A percentile compares a stretch with the other conserved stretches of the same genome.
Conservation (phyloP, 352 stramenopile genomes). For the Phytophthora sp. region DNA sequence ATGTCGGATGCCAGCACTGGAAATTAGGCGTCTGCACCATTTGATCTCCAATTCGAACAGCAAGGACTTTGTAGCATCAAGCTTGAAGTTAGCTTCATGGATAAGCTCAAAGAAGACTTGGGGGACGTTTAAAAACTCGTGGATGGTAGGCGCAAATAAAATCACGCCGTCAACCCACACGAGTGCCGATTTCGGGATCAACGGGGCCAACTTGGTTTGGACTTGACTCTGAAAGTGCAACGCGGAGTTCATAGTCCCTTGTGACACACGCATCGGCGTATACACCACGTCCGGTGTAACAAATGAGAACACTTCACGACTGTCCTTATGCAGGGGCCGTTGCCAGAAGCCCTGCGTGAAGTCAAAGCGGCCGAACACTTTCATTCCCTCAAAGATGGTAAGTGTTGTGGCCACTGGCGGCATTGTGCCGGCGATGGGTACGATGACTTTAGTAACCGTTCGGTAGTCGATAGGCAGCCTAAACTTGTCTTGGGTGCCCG, state of each 20-base stretch:
- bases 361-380: slow-evolving; percentile 19
- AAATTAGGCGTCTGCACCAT: slow-evolving; percentile 34
- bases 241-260: slow-evolving; percentile 4
- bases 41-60: slow-evolving; percentile 16
- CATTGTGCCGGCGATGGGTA: slow-evolving; percentile 5
- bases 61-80: slow-evolving; percentile 14
- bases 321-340: slow-evolving; percentile 14
- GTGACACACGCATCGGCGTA: slow-evolving; percentile 6
- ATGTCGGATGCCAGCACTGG: slow-evolving; percentile 14
- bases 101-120: slow-evolving; percentile 26
- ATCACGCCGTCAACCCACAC: slow-evolving; percentile 33
- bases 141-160: slow-evolving; percentile 5
- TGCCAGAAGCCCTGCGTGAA: slow-evolving; percentile 38
- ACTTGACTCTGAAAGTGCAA: slow-evolving; percentile 13
- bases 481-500: background rate
- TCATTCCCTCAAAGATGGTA: slow-evolving; percentile 2
- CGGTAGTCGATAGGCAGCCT: slow-evolving; percentile 3
- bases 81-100: slow-evolving; percentile 23
- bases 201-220: background rate
- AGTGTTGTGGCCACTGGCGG: slow-evolving; percentile 7
- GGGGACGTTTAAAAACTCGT: slow-evolving; percentile 8
- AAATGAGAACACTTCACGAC: slow-evolving; percentile 23
- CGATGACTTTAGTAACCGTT: slow-evolving; percentile 8
- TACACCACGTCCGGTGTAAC: slow-evolving; percentile 26
- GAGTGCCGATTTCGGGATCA: slow-evolving; percentile 18